Percentiles rank a stretch among this genome's conserved stretches.
Evolutionary conservation across 2,329 filamentous ascomycete species (phyloP).

Genomic region (Colletotrichum sp.): DNA sequence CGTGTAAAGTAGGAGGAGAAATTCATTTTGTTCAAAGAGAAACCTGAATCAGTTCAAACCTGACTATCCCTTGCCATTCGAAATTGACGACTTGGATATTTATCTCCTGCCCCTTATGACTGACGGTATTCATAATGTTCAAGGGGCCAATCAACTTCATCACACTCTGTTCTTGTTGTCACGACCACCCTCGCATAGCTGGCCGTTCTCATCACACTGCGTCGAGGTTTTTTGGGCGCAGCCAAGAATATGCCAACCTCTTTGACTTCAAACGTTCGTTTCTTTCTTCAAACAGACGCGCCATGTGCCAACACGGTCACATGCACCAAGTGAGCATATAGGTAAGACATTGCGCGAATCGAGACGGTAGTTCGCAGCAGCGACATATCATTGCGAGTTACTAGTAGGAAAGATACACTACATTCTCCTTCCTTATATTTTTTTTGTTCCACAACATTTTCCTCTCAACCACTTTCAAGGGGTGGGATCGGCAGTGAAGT

Average conservation of each 20-base stretch:
- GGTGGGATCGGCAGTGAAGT: neutral
- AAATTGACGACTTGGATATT: neutral
- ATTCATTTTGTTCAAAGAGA: constrained; percentile 19
- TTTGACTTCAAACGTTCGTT: neutral
- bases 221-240: neutral
- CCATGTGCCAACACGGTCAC: neutral
- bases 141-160: neutral
- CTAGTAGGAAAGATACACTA: neutral
- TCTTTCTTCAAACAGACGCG: neutral
- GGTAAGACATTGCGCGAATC: neutral
- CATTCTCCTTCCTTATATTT: neutral
- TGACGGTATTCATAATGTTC: neutral
- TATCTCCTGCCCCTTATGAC: neutral
- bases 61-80: neutral
- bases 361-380: neutral
- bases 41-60: neutral
- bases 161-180: neutral
- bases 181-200: neutral
- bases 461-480: neutral
- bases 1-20: constrained; percentile 21
- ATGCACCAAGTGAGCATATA: neutral
- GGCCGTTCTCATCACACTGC: neutral
- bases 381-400: neutral
- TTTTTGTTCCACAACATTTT: neutral
- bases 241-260: neutral